Evolutionary conservation across 2,329 filamentous ascomycete species (phyloP).

Genomic region (Xylaria arbuscula): DNA sequence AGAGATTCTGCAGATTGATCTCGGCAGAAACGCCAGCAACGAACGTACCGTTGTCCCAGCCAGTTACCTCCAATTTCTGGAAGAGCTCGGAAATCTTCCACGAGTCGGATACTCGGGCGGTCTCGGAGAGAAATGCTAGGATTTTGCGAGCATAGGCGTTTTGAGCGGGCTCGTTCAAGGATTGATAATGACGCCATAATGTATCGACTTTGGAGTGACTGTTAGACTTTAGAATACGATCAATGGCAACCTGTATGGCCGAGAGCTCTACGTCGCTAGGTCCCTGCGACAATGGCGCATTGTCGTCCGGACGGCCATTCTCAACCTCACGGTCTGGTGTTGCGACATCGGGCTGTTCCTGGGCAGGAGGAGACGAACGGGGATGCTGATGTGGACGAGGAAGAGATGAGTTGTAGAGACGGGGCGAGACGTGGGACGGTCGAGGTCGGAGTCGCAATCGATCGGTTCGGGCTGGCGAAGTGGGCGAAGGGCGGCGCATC

Average conservation of each 20-base stretch:
- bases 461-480: conserved; percentile 42
- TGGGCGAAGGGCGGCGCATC: conserved; percentile 52
- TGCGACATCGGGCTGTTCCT: not conserved
- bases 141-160: conserved; percentile 50
- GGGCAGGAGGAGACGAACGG: not conserved
- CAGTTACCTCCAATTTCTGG: conserved; percentile 49
- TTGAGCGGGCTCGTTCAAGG: conserved; percentile 50
- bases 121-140: conserved; percentile 57
- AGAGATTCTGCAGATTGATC: conserved; percentile 54
- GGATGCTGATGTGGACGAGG: conserved; percentile 30
- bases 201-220: conserved; percentile 48
- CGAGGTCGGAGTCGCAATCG: conserved; percentile 44
- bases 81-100: conserved; percentile 61
- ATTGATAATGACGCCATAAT: conserved; percentile 58
- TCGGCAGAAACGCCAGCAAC: conserved; percentile 56
- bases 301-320: conserved; percentile 1
- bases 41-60: conserved; percentile 57
- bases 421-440: conserved; percentile 41
- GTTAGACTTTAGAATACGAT: conserved; percentile 36
- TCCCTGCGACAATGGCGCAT: not conserved
- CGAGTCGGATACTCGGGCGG: conserved; percentile 57
- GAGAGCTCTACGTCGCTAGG: not conserved
- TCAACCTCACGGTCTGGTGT: not conserved
- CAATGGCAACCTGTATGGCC: conserved; percentile 30
- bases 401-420: conserved; percentile 45